Evolutionary conservation across 2,329 filamentous ascomycete genomes (phyloP).

Genomic region (Escovopsis sp.): DNA sequence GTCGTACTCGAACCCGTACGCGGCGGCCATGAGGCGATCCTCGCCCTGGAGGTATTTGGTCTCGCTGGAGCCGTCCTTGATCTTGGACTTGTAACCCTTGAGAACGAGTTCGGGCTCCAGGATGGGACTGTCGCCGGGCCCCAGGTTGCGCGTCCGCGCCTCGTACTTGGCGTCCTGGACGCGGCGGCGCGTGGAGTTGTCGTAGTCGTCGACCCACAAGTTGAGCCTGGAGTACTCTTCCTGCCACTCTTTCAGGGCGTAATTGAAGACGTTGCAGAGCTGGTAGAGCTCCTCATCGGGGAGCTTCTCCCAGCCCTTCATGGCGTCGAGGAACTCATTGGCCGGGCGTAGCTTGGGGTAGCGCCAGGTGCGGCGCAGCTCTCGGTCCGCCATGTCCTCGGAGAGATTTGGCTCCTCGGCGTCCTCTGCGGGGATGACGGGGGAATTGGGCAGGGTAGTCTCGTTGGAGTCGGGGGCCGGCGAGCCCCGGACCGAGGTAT

Average conservation of each 20-base stretch:
- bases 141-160: slow-evolving; percentile 27
- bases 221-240: slow-evolving; percentile 36
- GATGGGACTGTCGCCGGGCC: slow-evolving; percentile 26
- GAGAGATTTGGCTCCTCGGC: slow-evolving; percentile 21
- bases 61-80: slow-evolving; percentile 28
- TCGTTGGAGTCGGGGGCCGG: slow-evolving; percentile 24
- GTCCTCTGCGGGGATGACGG: slow-evolving; percentile 22
- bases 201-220: slow-evolving; percentile 40
- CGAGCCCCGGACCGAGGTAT: slow-evolving; percentile 25
- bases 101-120: slow-evolving; percentile 38
- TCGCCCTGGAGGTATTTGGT: slow-evolving; percentile 35
- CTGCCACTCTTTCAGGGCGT: slow-evolving; percentile 36
- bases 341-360: slow-evolving; percentile 38
- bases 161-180: slow-evolving; percentile 33
- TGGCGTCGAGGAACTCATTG: slow-evolving; percentile 30
- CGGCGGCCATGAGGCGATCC: slow-evolving; percentile 42
- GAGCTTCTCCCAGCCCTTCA: slow-evolving; percentile 37
- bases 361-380: slow-evolving; percentile 20
- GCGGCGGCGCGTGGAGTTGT: slow-evolving; percentile 38
- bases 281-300: slow-evolving; percentile 30
- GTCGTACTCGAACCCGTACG: slow-evolving; percentile 48
- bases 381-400: slow-evolving; percentile 19
- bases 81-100: slow-evolving; percentile 36
- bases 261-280: slow-evolving; percentile 28
- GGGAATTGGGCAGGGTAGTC: slow-evolving; percentile 23